These are phyloP conservation scores for Flueggea neowawraea DNA, from an alignment of 441 rosid genomes.

Conservation along the genomic window DNA sequence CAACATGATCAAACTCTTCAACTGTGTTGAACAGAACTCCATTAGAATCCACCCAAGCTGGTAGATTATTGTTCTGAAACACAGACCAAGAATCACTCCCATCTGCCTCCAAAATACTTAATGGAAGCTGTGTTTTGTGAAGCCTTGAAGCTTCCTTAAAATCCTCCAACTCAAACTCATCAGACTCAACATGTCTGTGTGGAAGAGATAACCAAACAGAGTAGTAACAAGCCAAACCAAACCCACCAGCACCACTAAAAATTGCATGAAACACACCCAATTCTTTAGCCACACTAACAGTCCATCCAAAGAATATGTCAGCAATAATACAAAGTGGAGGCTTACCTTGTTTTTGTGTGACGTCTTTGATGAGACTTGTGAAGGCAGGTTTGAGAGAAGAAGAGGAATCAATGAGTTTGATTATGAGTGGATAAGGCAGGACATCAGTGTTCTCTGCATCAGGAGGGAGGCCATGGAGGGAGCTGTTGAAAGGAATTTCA, in stretches of 20 bases:
- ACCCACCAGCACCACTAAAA: constrained; percentile 58
- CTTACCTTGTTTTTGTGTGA: constrained; percentile 14
- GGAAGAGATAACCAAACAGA: constrained; percentile 60
- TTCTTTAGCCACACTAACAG: constrained; percentile 47
- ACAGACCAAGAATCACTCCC: too few relatives aligned
- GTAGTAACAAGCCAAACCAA: constrained; percentile 67
- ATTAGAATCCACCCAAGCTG: constrained; percentile 49
- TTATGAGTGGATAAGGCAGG: constrained; percentile 43
- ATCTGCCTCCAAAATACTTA: constrained; percentile 35
- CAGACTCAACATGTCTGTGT: constrained; percentile 21
- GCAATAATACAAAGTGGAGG: constrained; percentile 43
- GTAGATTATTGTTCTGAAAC: constrained; percentile 30
- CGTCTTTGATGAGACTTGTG: constrained; percentile 19
- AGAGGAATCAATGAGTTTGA: constrained; percentile 47
- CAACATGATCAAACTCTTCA: constrained; percentile 46
- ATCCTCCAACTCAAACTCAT: constrained; percentile 32
- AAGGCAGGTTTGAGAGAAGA: constrained; percentile 36
- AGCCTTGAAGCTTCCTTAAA: constrained; percentile 43
- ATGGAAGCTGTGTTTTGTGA: constrained; percentile 44
- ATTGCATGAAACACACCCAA: constrained; percentile 48
- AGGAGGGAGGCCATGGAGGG: constrained; percentile 48
- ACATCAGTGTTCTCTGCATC: constrained; percentile 45
- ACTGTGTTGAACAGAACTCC: constrained; percentile 64
- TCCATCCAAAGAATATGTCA: constrained; percentile 84
- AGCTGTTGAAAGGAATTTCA: constrained; percentile 48